Conservation (phyloP, 805 yeast genomes). For the Metschnikowia chrysomelidarum region DNA sequence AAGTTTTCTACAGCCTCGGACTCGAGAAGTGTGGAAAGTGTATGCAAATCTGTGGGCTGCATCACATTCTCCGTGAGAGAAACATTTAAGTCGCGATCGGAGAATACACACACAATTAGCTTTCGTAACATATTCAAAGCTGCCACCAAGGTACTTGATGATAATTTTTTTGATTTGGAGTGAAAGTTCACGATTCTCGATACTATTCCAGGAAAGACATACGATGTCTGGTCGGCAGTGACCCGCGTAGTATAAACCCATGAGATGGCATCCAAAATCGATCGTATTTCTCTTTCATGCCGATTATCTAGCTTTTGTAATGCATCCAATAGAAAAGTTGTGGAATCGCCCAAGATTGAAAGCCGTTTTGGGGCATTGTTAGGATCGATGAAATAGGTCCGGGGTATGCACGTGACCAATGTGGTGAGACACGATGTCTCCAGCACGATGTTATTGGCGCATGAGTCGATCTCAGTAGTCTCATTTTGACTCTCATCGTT, state of each 20-base stretch:
- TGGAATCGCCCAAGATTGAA: constrained; percentile 29
- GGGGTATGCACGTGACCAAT: constrained; percentile 20
- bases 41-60: neutral
- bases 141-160: constrained; percentile 21
- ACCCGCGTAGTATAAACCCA: constrained; percentile 19
- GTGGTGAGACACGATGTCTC: constrained; percentile 16
- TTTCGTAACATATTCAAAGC: constrained; percentile 23
- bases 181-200: constrained; percentile 33
- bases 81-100: constrained; percentile 22
- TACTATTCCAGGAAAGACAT: constrained; percentile 40
- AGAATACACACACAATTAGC: constrained; percentile 30
- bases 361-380: constrained; percentile 20
- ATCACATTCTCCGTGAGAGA: constrained; percentile 4
- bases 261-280: constrained; percentile 13
- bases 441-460: neutral
- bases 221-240: constrained; percentile 32
- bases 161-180: constrained; percentile 21
- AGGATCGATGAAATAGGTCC: constrained; percentile 17
- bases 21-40: constrained; percentile 5
- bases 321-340: constrained; percentile 25
- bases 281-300: neutral
- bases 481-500: constrained; percentile 11
- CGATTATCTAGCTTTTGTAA: constrained; percentile 10
- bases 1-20: neutral
- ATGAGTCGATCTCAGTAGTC: neutral